Base-by-base conservation (phyloP, 2,329 filamentous ascomycete genomes). In the Verticillium tricorpus region DNA sequence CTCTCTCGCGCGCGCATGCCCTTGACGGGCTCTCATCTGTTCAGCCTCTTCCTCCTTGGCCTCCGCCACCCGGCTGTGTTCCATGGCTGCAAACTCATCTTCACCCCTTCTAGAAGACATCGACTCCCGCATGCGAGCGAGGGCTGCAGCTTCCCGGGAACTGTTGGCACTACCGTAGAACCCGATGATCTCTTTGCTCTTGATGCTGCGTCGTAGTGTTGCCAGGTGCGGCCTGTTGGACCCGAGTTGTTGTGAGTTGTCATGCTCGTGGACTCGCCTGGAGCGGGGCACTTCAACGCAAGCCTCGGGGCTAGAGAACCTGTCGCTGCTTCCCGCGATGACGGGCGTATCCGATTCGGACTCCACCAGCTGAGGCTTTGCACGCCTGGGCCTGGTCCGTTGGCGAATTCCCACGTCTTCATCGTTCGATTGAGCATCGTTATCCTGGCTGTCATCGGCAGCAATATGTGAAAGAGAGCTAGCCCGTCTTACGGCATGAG, bases 141-240 rank as follows among this genome's bases (percentile, higher is more conserved):
- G 8, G n/a, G 34, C 34, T 19, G 32, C 35, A 17, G 32, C 15
- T 50, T 59, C 50, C 19, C 19, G 25, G n/a, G 35, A 19, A 19
- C 14, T 17, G 2, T 39, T 37, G 22, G 28, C 34, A 59, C 61
- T 35, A 40, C n/a, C 19, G 45, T 45, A 22, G 56, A 76, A 78
- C 3, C 80, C 80, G 58, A 82, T 72, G n/a, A 82, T 74, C 61
- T 82, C 80, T 64, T 71, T 78, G 67, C 80, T 81, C 63, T 75
- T 80, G 55, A 82, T 70, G 52, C 77, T 76, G 65, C 76, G 80
- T 25, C 76, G 74, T 28, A 82, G 70, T 52, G 69, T 76, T 1
- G 74, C 72, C 19, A 82, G 72, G 9, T 74, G 74, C 12, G 77
- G 78, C 2, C 70, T 71, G 28, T 55, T 14, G 22, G n/a, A 9